Percentiles rank a stretch among this genome's conserved stretches.
These are phyloP conservation scores for Penicillium atrosanguineum DNA, from an alignment of 495 filamentous ascomycete species.

Conservation along the genomic window DNA sequence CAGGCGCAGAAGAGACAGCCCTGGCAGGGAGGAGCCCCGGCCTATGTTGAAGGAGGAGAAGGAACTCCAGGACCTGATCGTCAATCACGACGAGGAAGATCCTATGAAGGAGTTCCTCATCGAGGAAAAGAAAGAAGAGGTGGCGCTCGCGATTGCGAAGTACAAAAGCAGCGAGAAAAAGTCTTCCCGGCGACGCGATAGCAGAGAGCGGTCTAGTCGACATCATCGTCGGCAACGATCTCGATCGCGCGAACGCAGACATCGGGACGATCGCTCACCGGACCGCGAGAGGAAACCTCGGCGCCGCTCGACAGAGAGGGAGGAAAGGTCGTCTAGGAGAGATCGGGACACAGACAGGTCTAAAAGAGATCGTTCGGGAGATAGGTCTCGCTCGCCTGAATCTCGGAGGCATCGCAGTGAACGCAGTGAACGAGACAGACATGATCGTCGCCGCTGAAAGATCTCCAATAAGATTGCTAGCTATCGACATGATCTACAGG, in stretches of 20 bases:
- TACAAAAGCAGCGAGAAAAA: slow-evolving; percentile 44
- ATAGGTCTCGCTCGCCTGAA: slow-evolving; percentile 35
- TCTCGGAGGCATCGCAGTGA: slow-evolving; percentile 32
- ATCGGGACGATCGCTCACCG: slow-evolving; percentile 34
- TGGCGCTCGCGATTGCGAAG: slow-evolving; percentile 64
- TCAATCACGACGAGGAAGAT: slow-evolving; percentile 89
- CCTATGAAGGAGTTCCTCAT: slow-evolving; percentile 93
- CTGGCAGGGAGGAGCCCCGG: slow-evolving; percentile 33
- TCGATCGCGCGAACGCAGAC: slow-evolving; percentile 32
- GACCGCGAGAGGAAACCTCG: slow-evolving; percentile 30
- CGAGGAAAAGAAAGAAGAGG: slow-evolving; percentile 84
- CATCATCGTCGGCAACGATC: slow-evolving; percentile 57
- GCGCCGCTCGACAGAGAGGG: slow-evolving; percentile 28
- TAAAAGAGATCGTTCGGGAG: slow-evolving; percentile 25
- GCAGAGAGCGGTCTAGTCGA: slow-evolving; percentile 42
- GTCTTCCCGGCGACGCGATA: slow-evolving; percentile 34
- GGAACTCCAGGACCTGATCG: slow-evolving; percentile 72
- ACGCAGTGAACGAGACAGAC: slow-evolving; percentile 33
- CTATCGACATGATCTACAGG: background rate
- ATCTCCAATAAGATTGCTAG: slow-evolving; percentile 5
- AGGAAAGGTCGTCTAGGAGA: slow-evolving; percentile 14
- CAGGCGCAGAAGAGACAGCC: slow-evolving; percentile 41
- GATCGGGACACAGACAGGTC: background rate
- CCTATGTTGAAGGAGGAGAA: slow-evolving; percentile 65
- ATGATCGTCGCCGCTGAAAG: slow-evolving; percentile 33